phyloP scores from a whole-genome alignment of 140 eudicot species.

The Oenanthe javanica region DNA sequence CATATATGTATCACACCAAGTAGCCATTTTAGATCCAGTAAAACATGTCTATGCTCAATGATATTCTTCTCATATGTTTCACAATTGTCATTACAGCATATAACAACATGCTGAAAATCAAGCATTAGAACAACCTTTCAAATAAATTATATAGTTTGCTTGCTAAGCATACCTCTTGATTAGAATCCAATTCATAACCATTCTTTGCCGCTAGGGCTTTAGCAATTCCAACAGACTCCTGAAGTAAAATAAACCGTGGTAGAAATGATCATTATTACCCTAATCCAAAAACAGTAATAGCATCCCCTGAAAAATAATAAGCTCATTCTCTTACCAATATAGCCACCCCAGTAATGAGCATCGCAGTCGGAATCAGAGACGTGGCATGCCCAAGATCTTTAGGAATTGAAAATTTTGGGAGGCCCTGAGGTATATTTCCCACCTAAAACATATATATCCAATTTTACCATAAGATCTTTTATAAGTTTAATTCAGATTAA shows the following conservation, averaged over 20 bases:
- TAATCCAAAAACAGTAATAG: neutral
- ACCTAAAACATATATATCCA: constrained; percentile 42
- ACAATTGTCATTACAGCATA: neutral
- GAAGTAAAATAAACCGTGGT: neutral
- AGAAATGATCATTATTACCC: neutral
- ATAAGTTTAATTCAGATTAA: neutral
- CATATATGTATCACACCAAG: neutral
- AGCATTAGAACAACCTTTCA: neutral
- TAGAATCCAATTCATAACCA: constrained; percentile 89
- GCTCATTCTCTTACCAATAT: constrained; percentile 52
- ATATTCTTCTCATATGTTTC: neutral
- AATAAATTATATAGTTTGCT: neutral
- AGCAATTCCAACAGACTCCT: constrained; percentile 99
- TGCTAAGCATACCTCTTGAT: constrained; percentile 67
- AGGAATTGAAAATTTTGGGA: constrained; percentile 88
- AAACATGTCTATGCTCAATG: neutral
- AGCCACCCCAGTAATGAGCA: constrained; percentile 94
- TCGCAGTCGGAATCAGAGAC: constrained; percentile 77
- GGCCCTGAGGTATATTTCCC: constrained; percentile 94
- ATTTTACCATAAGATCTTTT: neutral
- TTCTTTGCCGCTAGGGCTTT: constrained; percentile 95
- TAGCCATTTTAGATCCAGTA: neutral
- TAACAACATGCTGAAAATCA: neutral
- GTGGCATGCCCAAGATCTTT: constrained; percentile 52
- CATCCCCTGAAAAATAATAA: neutral